These are phyloP conservation scores for Colletotrichum chrysophilum DNA, from an alignment of 2,329 filamentous ascomycete species.

Conservation along the genomic window DNA sequence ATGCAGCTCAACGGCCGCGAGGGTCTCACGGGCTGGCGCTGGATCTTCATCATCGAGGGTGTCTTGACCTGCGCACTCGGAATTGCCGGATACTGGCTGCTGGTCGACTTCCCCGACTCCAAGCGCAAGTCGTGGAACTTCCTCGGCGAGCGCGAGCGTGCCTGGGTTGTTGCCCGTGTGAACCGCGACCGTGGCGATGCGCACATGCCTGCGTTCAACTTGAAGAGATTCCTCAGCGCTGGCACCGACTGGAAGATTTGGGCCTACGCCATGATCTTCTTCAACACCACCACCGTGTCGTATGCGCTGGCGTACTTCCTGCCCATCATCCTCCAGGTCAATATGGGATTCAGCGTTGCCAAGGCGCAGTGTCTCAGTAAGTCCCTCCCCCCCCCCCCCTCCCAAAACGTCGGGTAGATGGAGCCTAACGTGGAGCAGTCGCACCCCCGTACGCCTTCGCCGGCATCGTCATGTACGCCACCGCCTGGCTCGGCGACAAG, in stretches of 20 bases:
- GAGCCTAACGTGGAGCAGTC: conserved; percentile 33
- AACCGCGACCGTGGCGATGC: conserved; percentile 63
- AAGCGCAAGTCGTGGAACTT: conserved; percentile 57
- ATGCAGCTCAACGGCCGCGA: conserved; percentile 67
- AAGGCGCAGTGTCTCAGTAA: conserved; percentile 66
- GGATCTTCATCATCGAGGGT: conserved; percentile 68
- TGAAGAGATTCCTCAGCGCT: conserved; percentile 50
- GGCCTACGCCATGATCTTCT: conserved; percentile 65
- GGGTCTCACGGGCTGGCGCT: conserved; percentile 65
- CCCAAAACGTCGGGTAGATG: not conserved
- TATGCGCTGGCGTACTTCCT: conserved; percentile 83
- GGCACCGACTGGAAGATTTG: conserved; percentile 64
- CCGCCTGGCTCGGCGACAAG: conserved; percentile 70
- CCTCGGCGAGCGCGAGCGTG: conserved; percentile 53
- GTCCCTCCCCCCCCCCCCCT: no score
- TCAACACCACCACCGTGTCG: conserved; percentile 71
- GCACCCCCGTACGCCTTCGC: conserved; percentile 73
- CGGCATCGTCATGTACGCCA: conserved; percentile 64
- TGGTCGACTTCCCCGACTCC: conserved; percentile 69
- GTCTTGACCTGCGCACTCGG: conserved; percentile 59
- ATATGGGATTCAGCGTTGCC: conserved; percentile 69
- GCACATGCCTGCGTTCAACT: conserved; percentile 56
- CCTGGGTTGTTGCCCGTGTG: conserved; percentile 60
- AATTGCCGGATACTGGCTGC: conserved; percentile 56
- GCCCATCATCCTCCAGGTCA: conserved; percentile 71